Percentiles rank a stretch among this genome's conserved stretches.
Conservation (phyloP, 2,329 filamentous ascomycete genomes). For the Beauveria australis region DNA sequence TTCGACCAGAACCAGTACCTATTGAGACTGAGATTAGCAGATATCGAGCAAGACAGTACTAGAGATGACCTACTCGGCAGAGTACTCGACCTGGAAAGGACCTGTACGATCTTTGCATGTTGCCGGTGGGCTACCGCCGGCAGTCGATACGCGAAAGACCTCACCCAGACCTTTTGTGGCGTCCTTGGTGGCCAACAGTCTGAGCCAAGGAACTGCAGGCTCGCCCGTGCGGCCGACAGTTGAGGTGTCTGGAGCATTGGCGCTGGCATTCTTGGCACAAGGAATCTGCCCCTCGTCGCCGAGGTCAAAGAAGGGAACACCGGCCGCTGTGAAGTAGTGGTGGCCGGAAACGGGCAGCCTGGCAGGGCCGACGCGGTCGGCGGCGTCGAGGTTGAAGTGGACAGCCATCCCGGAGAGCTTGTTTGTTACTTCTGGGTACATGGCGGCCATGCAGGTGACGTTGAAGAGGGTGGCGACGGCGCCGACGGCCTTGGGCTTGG, state of each 20-base stretch:
- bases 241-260: constrained; percentile 54
- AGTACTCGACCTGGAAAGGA: constrained; percentile 68
- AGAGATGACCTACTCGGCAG: constrained; percentile 65
- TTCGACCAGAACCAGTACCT: constrained; percentile 7
- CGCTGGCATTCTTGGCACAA: constrained; percentile 53
- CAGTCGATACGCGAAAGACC: constrained; percentile 79
- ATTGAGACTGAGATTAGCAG: neutral
- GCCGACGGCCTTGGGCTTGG: constrained; percentile 58
- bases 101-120: constrained; percentile 60
- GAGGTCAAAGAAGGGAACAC: constrained; percentile 74
- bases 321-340: constrained; percentile 69
- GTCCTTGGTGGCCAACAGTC: constrained; percentile 46
- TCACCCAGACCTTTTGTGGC: constrained; percentile 59
- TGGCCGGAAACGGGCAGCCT: constrained; percentile 61
- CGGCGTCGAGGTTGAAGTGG: constrained; percentile 48
- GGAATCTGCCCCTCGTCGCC: constrained; percentile 50
- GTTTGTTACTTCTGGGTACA: constrained; percentile 58
- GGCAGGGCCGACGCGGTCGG: constrained; percentile 42
- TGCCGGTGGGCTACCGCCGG: constrained; percentile 66
- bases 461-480: constrained; percentile 84
- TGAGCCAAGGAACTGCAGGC: constrained; percentile 72
- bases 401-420: constrained; percentile 61
- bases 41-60: neutral
- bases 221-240: constrained; percentile 53
- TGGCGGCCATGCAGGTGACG: constrained; percentile 67